Evolutionary conservation across 306 rosid genomes (phyloP).

Genomic region (Sicyos baderoa): DNA sequence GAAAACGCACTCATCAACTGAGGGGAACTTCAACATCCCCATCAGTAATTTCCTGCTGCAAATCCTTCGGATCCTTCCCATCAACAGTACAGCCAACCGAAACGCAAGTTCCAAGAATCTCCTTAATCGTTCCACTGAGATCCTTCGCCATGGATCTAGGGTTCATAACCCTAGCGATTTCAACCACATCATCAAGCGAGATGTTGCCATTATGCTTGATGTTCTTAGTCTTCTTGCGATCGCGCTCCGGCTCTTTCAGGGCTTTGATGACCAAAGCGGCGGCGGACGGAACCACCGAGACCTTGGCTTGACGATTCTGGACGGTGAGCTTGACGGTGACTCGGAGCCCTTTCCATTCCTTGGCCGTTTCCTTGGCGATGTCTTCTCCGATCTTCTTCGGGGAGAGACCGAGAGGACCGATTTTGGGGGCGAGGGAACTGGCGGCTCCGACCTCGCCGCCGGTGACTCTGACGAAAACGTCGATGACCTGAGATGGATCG

Average conservation of each 20-base stretch:
- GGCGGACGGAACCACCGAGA: conserved; percentile 72
- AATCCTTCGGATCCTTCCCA: conserved; percentile 65
- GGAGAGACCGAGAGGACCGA: conserved; percentile 54
- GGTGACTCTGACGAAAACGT: conserved; percentile 55
- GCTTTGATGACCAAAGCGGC: conserved; percentile 78
- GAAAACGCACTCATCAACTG: conserved; percentile 26
- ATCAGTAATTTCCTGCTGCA: conserved; percentile 59
- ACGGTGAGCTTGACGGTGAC: conserved; percentile 71
- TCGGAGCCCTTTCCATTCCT: conserved; percentile 64
- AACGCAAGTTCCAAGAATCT: conserved; percentile 76
- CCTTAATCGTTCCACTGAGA: conserved; percentile 52
- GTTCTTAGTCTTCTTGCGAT: conserved; percentile 70
- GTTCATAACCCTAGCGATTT: conserved; percentile 58
- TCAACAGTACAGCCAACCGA: conserved; percentile 80
- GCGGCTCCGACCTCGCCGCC: conserved; percentile 72
- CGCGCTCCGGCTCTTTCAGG: conserved; percentile 72
- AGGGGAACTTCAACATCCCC: conserved; percentile 64
- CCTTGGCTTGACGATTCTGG: conserved; percentile 87
- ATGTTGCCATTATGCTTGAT: conserved; percentile 70
- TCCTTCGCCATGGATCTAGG: conserved; percentile 75
- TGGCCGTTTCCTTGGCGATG: conserved; percentile 62
- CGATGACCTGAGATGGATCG: conserved; percentile 56
- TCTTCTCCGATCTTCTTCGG: conserved; percentile 69
- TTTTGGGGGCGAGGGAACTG: conserved; percentile 64
- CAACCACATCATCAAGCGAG: conserved; percentile 61